A percentile compares a stretch with the other conserved stretches of the same genome.
phyloP scores from a whole-genome alignment of 257 asterid species.

The Asclepias syriaca region DNA sequence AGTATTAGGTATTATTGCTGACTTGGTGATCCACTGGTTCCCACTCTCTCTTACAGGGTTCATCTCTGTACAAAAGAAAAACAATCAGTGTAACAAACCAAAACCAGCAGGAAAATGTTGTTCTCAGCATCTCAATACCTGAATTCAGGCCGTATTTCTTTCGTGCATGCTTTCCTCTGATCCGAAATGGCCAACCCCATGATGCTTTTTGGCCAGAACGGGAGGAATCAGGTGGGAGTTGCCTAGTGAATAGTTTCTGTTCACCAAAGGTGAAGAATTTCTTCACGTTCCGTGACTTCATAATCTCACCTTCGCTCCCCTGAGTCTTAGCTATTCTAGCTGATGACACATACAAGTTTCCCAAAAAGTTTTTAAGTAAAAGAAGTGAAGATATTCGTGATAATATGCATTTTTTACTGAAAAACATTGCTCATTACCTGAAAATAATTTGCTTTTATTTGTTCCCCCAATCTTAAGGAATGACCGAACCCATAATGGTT shows the following conservation, averaged over 20 bases:
- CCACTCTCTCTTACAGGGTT: too few relatives aligned
- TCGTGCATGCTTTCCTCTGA: not conserved
- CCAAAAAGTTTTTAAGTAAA: not conserved
- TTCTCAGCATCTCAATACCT: not conserved
- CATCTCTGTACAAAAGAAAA: too few relatives aligned
- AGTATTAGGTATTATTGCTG: constrained; percentile 53
- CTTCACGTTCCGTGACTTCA: constrained; percentile 72
- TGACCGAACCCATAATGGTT: not conserved
- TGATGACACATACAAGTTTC: constrained; percentile 29
- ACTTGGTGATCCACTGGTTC: too few relatives aligned
- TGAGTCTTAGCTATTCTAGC: constrained; percentile 61
- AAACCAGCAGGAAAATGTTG: too few relatives aligned
- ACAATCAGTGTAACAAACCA: too few relatives aligned
- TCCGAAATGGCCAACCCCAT: not conserved
- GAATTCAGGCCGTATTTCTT: not conserved
- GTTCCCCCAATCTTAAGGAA: constrained; percentile 5
- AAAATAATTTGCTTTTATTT: not conserved
- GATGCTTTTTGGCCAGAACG: not conserved
- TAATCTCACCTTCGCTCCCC: constrained; percentile 79
- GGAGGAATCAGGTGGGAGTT: constrained; percentile 53
- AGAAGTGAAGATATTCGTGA: not conserved
- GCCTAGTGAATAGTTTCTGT: constrained; percentile 65
- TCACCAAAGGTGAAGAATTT: constrained; percentile 55
- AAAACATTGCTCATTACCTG: not conserved
- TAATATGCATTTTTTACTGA: not conserved